Conservation (phyloP, 257 asterid genomes). For the Fraxinus americana region DNA sequence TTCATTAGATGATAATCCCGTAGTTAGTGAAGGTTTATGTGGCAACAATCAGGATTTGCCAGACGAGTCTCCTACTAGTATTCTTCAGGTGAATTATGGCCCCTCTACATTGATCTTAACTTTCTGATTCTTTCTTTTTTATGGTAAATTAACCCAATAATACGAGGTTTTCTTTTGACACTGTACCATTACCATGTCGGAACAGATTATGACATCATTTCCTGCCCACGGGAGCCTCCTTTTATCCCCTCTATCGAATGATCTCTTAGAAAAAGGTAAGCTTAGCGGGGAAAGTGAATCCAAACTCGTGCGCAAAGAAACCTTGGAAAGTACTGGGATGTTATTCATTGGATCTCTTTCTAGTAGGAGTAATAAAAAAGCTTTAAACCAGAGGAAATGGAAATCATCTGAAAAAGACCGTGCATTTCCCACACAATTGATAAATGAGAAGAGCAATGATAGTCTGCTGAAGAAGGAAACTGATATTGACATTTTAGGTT, state of each 20-base stretch:
- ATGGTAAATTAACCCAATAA: slow-evolving; percentile 17
- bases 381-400: slow-evolving; percentile 42
- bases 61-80: slow-evolving; percentile 83
- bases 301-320: slow-evolving; percentile 36
- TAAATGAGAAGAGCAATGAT: slow-evolving; percentile 31
- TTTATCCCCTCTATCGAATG: slow-evolving; percentile 82
- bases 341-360: slow-evolving; percentile 54
- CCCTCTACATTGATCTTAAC: slow-evolving; percentile 22
- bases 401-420: slow-evolving; percentile 41
- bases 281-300: slow-evolving; percentile 47
- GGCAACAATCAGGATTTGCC: slow-evolving; percentile 47
- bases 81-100: slow-evolving; percentile 73
- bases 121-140: slow-evolving; percentile 10
- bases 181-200: slow-evolving; percentile 22
- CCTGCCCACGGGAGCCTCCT: slow-evolving; percentile 44
- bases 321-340: slow-evolving; percentile 38
- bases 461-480: slow-evolving; percentile 47
- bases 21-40: slow-evolving; percentile 55
- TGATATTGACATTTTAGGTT: slow-evolving; percentile 49
- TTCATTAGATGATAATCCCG: slow-evolving; percentile 73
- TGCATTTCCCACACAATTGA: slow-evolving; percentile 29
- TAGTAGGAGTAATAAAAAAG: slow-evolving; percentile 49
- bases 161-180: slow-evolving; percentile 16
- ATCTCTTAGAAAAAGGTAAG: slow-evolving; percentile 51
- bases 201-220: slow-evolving; percentile 85